Evolutionary conservation across 192 early-diverging fungal species (phyloP).

Genomic region (Gamsiella multidivaricata): DNA sequence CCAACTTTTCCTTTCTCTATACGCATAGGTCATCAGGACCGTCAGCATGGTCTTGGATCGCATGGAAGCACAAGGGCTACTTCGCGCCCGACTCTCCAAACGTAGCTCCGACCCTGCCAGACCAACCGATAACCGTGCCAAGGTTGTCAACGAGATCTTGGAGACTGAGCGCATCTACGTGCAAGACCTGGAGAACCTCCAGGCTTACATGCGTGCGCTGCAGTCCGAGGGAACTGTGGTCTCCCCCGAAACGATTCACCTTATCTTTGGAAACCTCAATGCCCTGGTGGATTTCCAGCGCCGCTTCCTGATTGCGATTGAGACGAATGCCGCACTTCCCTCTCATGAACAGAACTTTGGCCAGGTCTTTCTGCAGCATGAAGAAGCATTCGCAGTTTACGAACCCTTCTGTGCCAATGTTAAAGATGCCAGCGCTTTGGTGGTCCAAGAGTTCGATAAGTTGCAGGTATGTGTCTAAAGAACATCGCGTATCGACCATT

Average conservation of each 20-base stretch:
- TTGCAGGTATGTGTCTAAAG: slow-evolving; percentile 59
- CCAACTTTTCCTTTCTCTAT: background rate
- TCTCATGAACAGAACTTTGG: slow-evolving; percentile 91
- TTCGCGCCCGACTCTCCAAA: slow-evolving; percentile 52
- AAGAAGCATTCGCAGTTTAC: slow-evolving; percentile 86
- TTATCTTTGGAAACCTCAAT: slow-evolving; percentile 93
- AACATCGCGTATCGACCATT: no score
- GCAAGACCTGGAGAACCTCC: slow-evolving; percentile 86
- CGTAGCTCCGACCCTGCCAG: slow-evolving; percentile 62
- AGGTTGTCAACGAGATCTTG: slow-evolving; percentile 87
- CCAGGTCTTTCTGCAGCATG: slow-evolving; percentile 77
- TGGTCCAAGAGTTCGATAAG: slow-evolving; percentile 67
- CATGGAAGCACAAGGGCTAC: slow-evolving; percentile 75
- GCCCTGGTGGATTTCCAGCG: slow-evolving; percentile 95
- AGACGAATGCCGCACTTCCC: slow-evolving; percentile 78
- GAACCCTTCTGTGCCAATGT: slow-evolving; percentile 95
- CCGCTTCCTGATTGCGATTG: slow-evolving; percentile 92
- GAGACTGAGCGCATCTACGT: slow-evolving; percentile 95
- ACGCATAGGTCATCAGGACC: slow-evolving; percentile 79
- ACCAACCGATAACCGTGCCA: slow-evolving; percentile 90
- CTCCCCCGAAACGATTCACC: slow-evolving; percentile 81
- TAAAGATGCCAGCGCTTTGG: slow-evolving; percentile 75
- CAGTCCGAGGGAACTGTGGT: slow-evolving; percentile 74
- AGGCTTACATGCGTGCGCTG: slow-evolving; percentile 78
- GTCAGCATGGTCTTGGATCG: slow-evolving; percentile 81